Evolutionary conservation across 257 asterid genomes (phyloP), one percentile per base, ranked within the genome.

Genomic region (Craterostigma plantagineum): DNA sequence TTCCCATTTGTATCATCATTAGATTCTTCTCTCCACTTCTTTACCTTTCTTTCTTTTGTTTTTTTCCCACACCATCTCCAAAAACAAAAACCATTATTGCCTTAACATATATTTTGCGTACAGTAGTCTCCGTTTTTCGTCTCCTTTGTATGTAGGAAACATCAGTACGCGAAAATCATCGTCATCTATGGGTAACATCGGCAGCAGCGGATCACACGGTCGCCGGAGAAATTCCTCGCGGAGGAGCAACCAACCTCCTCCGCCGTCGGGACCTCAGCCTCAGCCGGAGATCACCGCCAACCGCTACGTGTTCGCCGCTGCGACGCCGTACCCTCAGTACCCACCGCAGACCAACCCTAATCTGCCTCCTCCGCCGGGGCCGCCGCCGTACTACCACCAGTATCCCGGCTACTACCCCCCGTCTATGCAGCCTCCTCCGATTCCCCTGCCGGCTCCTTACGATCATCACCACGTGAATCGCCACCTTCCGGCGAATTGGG

Each of bases 301-400:
- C 60, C 79, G 91, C 0, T 90, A 83, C 62, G 95, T 90, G 1
- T 90, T 83, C 45, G 99, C 99, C 1, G 99, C 99, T 34, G 99
- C 95, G 34, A 83, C 99, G 9, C 99, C 99, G 4, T 83, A 70
- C 49, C 99, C 93, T 11, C 71, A 85, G n/a, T 5, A 92, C 78
- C 38, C 79, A 73, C 66, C 75, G 70, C 10, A 63, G 17, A 16
- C 15, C 45, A 17, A 63, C 68, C 83, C 79, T 54, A 86, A 79
- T 59, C 71, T 67, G 34, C 77, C 85, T 3, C 83, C 93, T 55
- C 72, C 67, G 35, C 75, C 91, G 3, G 14, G 14, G 59, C 72
- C 69, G 38, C 76, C 87, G 3, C 81, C 93, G 13, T 41, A 41
- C 16, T 79, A 74, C 59, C 77, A 79, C 55, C 99, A 83, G 67